Evolutionary conservation across 78 protist species (phyloP).

Genomic region (Dictyostelium capitatum): DNA sequence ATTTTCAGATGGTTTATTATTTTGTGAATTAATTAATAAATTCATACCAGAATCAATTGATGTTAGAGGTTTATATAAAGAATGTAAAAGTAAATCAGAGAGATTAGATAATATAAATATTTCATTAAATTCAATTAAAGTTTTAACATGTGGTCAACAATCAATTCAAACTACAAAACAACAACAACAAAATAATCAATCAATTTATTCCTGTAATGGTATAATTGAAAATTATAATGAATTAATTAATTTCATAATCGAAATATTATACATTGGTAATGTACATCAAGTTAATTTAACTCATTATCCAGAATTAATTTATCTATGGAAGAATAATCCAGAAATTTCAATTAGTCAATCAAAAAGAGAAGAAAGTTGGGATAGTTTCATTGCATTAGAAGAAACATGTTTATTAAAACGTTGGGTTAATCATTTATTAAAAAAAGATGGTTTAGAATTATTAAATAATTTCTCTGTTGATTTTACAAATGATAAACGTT

Average conservation of each 20-base stretch:
- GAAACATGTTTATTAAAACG: conserved; percentile 15
- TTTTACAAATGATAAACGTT: not conserved
- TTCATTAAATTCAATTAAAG: conserved; percentile 26
- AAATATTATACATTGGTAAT: conserved; percentile 41
- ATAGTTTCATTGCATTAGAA: conserved; percentile 47
- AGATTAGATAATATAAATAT: conserved; percentile 8
- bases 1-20: conserved; percentile 49
- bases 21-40: conserved; percentile 42
- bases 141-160: not conserved
- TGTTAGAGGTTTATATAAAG: conserved; percentile 40
- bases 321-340: conserved; percentile 59
- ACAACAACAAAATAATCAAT: not conserved
- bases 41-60: conserved; percentile 57
- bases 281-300: conserved; percentile 20
- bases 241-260: conserved; percentile 17
- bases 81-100: not conserved
- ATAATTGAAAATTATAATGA: not conserved
- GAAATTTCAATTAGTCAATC: conserved; percentile 4
- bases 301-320: conserved; percentile 59
- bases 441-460: not conserved
- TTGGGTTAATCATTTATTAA: conserved; percentile 63
- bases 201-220: not conserved
- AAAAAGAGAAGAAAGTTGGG: conserved; percentile 60
- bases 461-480: not conserved
- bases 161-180: not conserved